Evolutionary conservation across 371 early-diverging fungal genomes (phyloP).

Genomic region (Mucor mucedo): DNA sequence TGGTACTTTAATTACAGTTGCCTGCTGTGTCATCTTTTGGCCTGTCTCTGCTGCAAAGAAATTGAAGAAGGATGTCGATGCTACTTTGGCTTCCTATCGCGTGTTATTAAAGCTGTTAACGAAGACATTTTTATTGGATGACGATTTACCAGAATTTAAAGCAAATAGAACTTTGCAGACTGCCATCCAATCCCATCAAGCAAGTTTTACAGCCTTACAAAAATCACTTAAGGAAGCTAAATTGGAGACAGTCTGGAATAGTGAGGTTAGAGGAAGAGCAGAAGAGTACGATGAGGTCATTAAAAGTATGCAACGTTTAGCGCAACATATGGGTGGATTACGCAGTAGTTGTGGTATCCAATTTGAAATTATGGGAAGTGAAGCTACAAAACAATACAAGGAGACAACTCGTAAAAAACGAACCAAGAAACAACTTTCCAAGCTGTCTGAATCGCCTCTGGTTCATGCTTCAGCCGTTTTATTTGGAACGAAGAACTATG

Average conservation of each 20-base stretch:
- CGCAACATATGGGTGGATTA: conserved; percentile 71
- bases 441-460: background rate
- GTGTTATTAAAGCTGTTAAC: conserved; percentile 62
- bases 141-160: conserved; percentile 58
- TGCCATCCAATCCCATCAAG: conserved; percentile 66
- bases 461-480: conserved; percentile 15
- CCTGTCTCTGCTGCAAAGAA: conserved; percentile 64
- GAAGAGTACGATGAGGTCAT: conserved; percentile 51
- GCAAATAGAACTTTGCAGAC: conserved; percentile 56
- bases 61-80: conserved; percentile 62
- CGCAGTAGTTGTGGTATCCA: conserved; percentile 71
- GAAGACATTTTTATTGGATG: conserved; percentile 73
- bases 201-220: conserved; percentile 66
- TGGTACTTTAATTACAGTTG: conserved; percentile 61
- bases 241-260: conserved; percentile 62
- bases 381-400: conserved; percentile 25
- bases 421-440: conserved; percentile 3
- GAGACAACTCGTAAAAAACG: conserved; percentile 16
- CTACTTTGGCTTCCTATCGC: conserved; percentile 60
- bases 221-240: conserved; percentile 67
- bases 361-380: conserved; percentile 61
- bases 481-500: conserved; percentile 6
- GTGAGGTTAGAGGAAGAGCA: conserved; percentile 51
- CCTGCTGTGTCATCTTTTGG: conserved; percentile 65
- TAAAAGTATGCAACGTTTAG: conserved; percentile 59